Percentiles rank a stretch among this genome's conserved stretches.
phyloP scores from a whole-genome alignment of 2,329 filamentous ascomycete genomes.

The Pseudonectria foliicola region DNA sequence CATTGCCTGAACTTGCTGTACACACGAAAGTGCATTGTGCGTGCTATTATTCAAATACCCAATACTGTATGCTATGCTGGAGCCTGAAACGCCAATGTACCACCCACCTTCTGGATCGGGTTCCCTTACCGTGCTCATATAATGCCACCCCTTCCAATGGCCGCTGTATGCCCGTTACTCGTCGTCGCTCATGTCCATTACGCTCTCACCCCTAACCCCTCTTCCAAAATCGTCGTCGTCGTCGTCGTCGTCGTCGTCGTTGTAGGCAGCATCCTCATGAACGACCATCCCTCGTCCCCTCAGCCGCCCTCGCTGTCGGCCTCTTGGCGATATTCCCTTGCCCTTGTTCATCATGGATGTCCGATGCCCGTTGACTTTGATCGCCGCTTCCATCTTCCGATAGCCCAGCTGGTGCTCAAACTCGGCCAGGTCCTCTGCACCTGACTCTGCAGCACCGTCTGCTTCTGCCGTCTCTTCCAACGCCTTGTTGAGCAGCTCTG shows the following conservation, averaged over 20 bases:
- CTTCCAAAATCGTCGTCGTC: slow-evolving; percentile 22
- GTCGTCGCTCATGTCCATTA: slow-evolving; percentile 52
- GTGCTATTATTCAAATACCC: no score
- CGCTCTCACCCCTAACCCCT: slow-evolving; percentile 32
- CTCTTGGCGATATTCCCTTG: slow-evolving; percentile 28
- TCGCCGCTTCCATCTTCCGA: slow-evolving; percentile 38
- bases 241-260: slow-evolving; percentile 28
- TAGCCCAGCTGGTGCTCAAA: slow-evolving; percentile 48
- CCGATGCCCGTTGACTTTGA: slow-evolving; percentile 26
- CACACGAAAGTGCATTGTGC: no score
- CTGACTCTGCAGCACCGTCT: slow-evolving; percentile 38
- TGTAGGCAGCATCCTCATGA: slow-evolving; percentile 28
- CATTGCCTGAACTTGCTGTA: no score
- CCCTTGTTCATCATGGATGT: slow-evolving; percentile 32
- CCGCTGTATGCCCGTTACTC: slow-evolving; percentile 27
- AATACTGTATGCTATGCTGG: no score
- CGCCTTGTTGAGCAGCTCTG: slow-evolving; percentile 67
- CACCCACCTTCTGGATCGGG: no score
- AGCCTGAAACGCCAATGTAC: no score
- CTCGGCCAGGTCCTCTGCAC: slow-evolving; percentile 37
- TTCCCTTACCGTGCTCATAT: neutral
- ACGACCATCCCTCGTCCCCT: slow-evolving; percentile 25
- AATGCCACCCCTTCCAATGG: neutral
- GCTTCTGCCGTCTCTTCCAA: slow-evolving; percentile 52
- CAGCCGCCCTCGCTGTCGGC: slow-evolving; percentile 22